A percentile compares a stretch with the other conserved stretches of the same genome.
Evolutionary conservation across 139 green algal genomes (phyloP).

Genomic region (Micractinium sp.): DNA sequence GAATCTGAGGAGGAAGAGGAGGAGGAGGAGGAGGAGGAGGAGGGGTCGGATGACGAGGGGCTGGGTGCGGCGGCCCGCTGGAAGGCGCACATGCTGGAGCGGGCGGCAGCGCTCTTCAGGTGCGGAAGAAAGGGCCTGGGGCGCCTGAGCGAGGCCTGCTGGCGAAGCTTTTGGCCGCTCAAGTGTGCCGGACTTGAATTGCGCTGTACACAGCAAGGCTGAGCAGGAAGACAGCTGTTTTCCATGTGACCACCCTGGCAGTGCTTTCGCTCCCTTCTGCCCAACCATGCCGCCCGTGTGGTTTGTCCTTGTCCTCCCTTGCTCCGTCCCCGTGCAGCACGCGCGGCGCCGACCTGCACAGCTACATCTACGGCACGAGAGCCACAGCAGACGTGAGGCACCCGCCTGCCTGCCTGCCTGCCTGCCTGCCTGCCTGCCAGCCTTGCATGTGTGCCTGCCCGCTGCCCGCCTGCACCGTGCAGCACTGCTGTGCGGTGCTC

Average conservation of each 20-base stretch:
- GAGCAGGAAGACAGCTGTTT: no score
- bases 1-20: not conserved
- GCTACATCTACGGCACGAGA: slow-evolving; percentile 60
- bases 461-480: not conserved
- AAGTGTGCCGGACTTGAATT: no score
- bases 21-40: slow-evolving; percentile 31
- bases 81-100: slow-evolving; percentile 65
- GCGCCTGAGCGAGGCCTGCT: no score
- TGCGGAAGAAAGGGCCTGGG: not conserved
- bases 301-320: no score
- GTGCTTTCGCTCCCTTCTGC: no score
- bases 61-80: slow-evolving; percentile 55
- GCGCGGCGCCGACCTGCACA: slow-evolving; percentile 56
- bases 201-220: no score
- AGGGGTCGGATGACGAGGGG: slow-evolving; percentile 41
- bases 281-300: no score
- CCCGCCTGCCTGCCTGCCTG: no score
- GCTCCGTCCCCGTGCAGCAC: slow-evolving; percentile 42
- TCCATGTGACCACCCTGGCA: no score
- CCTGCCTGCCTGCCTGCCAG: not conserved
- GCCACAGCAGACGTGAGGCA: slow-evolving; percentile 22
- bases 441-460: not conserved
- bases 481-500: not conserved
- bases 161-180: no score
- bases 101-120: slow-evolving; percentile 55